These are phyloP conservation scores for Suhomyces chickasaworum DNA, from an alignment of 1,139 yeast species.

Conservation along the genomic window DNA sequence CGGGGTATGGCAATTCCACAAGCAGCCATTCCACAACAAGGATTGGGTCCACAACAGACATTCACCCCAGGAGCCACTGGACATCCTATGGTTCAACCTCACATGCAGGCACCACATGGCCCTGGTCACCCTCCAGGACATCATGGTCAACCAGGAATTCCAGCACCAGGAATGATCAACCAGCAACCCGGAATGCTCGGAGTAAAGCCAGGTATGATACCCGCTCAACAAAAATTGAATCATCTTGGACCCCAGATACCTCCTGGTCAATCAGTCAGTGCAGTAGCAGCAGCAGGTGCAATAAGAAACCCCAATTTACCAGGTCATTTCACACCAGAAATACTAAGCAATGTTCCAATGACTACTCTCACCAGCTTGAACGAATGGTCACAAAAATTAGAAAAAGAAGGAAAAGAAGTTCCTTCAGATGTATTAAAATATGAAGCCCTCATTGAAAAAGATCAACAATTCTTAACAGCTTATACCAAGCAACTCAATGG, in stretches of 20 bases:
- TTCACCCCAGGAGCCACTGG: conserved; percentile 8
- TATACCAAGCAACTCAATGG: conserved; percentile 38
- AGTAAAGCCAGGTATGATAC: conserved; percentile 2
- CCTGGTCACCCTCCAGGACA: background rate
- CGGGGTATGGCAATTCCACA: conserved; percentile 1
- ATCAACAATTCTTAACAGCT: conserved; percentile 39
- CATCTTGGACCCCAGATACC: conserved; percentile 1
- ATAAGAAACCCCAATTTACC: conserved; percentile 16
- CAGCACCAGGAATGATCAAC: background rate
- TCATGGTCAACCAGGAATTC: conserved; percentile 1
- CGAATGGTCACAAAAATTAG: conserved; percentile 60
- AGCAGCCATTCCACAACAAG: conserved; percentile 8
- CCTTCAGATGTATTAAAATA: conserved; percentile 55
- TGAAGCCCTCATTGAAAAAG: conserved; percentile 60
- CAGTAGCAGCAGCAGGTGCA: conserved; percentile 9
- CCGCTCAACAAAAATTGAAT: background rate
- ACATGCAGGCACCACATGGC: conserved; percentile 18
- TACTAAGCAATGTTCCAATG: conserved; percentile 19
- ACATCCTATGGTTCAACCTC: conserved; percentile 12
- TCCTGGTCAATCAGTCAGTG: conserved; percentile 7
- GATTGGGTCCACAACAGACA: conserved; percentile 1
- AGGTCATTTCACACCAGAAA: conserved; percentile 23
- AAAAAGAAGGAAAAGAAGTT: conserved; percentile 43
- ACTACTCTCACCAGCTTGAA: conserved; percentile 22
- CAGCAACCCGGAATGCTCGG: background rate